Evolutionary conservation across 2,329 filamentous ascomycete genomes (phyloP).

Genomic region (Ophiostoma piceae): DNA sequence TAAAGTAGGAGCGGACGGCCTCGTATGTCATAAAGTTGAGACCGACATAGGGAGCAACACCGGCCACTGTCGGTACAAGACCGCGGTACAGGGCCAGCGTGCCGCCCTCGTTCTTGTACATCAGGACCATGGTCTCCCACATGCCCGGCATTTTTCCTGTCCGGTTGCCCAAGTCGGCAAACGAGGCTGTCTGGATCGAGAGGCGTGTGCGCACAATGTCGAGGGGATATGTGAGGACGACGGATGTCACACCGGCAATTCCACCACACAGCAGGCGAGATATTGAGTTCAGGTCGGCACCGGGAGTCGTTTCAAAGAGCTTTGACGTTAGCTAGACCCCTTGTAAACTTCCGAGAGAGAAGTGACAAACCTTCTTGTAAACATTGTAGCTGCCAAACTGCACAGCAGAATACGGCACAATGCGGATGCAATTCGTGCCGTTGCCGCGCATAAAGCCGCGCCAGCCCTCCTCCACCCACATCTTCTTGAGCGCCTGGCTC

Average conservation of each 20-base stretch:
- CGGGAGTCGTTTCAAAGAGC: conserved; percentile 72
- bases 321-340: conserved; percentile 33
- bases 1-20: conserved; percentile 74
- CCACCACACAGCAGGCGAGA: conserved; percentile 84
- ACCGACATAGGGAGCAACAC: conserved; percentile 93
- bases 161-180: conserved; percentile 64
- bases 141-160: conserved; percentile 77
- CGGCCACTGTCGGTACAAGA: conserved; percentile 87
- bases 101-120: conserved; percentile 91
- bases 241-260: conserved; percentile 88
- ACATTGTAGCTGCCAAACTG: conserved; percentile 98
- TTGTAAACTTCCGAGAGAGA: neutral
- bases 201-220: conserved; percentile 95
- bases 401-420: conserved; percentile 95
- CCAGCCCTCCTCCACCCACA: conserved; percentile 97
- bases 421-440: conserved; percentile 96
- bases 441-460: conserved; percentile 96
- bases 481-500: conserved; percentile 80
- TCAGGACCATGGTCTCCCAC: conserved; percentile 73
- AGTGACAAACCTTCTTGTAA: conserved; percentile 68
- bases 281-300: conserved; percentile 66
- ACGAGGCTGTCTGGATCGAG: conserved; percentile 97
- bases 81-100: conserved; percentile 83
- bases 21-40: conserved; percentile 99
- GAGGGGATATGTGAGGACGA: conserved; percentile 89